Evolutionary conservation across 331 rosid genomes (phyloP).

Genomic region (Acacia concinna): DNA sequence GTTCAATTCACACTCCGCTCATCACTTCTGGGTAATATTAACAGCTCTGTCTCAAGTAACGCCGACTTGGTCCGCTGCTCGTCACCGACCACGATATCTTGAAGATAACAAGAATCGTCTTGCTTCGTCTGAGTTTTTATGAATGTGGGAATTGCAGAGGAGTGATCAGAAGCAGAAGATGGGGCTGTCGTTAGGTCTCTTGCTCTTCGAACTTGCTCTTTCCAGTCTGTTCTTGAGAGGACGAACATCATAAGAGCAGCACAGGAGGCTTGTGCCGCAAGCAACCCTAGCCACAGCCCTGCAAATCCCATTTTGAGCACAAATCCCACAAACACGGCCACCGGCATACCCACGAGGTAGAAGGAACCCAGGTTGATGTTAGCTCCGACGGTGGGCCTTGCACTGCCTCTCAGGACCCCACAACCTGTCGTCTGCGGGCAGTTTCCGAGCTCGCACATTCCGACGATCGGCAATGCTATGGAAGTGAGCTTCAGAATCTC

Average conservation of each 20-base stretch:
- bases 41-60: slow-evolving; percentile 69
- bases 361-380: slow-evolving; percentile 90
- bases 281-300: slow-evolving; percentile 92
- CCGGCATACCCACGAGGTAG: slow-evolving; percentile 91
- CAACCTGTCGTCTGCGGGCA: slow-evolving; percentile 97
- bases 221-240: slow-evolving; percentile 83
- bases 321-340: slow-evolving; percentile 72
- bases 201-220: slow-evolving; percentile 60
- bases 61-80: slow-evolving; percentile 19
- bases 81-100: slow-evolving; percentile 44
- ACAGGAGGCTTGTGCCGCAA: slow-evolving; percentile 89
- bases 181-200: slow-evolving; percentile 55
- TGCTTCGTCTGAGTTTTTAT: slow-evolving; percentile 11
- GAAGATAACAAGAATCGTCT: slow-evolving; percentile 40
- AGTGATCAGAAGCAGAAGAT: slow-evolving; percentile 10
- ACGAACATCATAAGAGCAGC: slow-evolving; percentile 82
- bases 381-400: slow-evolving; percentile 83
- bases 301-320: slow-evolving; percentile 70
- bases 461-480: slow-evolving; percentile 77
- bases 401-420: slow-evolving; percentile 87
- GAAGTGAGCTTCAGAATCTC: slow-evolving; percentile 74
- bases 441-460: slow-evolving; percentile 95
- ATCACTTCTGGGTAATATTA: slow-evolving; percentile 28
- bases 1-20: slow-evolving; percentile 24
- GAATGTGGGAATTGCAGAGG: slow-evolving; percentile 41